Evolutionary conservation across 257 asterid species (phyloP), one percentile per base, ranked within the genome.

Genomic region (Nicotiana otophora): DNA sequence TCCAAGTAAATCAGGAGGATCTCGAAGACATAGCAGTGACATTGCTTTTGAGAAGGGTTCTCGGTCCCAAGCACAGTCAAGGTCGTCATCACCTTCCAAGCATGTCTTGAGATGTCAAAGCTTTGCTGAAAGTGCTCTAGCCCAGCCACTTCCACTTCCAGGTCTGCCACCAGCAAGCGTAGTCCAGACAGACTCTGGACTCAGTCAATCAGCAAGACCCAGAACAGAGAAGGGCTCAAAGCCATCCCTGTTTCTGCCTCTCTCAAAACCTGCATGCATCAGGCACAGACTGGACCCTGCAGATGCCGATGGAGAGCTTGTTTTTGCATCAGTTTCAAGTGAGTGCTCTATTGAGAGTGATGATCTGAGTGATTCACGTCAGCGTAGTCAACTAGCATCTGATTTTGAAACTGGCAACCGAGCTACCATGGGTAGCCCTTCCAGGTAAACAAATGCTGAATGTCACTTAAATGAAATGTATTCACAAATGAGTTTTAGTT

Each of bases 91-190:
- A 81, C 97, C 98, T 67, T 91, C 98, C 58, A 94, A 96, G 87
- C 88, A 90, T 84, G 97, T 92, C 17, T 90, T 90, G 28, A 87
- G 99, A 81, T 93, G 98, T 81, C 99, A 93, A 88, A 96, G 99
- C 84, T 94, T 91, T 80, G 97, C 91, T 36, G 98, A 92, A 75
- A 91, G 97, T 82, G 85, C 97, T 82, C 87, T 72, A 65, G 91
- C 98, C 54, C 98, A 94, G 86, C 97, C 99, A 82, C 97, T 94
- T 69, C 98, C 99, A 9, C 90, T 93, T 26, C 99, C 98, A 48
- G 91, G 89, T 83, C 86, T 88, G 69, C 89, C 83, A 51, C 86
- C 92, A 82, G 89, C 91, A 74, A 79, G 88, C 46, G 92, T 91
- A 39, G 81, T 86, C 55, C 94, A 91, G 28, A 90, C 91, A 60